Percentiles rank a stretch among this genome's conserved stretches.
Conservation (phyloP, 106 monocot genomes). For the Dioscorea dumetorum region DNA sequence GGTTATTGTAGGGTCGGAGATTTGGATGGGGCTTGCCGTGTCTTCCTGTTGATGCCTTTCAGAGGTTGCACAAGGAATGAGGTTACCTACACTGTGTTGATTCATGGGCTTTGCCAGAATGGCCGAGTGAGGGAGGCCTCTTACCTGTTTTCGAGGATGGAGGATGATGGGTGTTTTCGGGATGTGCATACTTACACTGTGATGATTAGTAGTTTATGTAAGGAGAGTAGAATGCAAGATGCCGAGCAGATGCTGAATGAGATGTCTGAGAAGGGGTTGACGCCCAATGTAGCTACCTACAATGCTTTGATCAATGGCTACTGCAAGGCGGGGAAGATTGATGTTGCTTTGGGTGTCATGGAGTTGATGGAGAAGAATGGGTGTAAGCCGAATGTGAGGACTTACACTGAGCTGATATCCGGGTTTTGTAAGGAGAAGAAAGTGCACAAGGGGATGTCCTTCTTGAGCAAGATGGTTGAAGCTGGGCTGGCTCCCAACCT, state of each 20-base stretch:
- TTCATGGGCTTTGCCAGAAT: constrained; percentile 35
- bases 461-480: constrained; percentile 38
- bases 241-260: constrained; percentile 28
- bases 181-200: constrained; percentile 38
- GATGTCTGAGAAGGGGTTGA: constrained; percentile 23
- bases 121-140: constrained; percentile 26
- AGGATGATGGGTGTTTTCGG: constrained; percentile 24
- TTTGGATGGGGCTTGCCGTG: constrained; percentile 34
- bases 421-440: constrained; percentile 33
- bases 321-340: constrained; percentile 30
- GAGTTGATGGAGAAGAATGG: constrained; percentile 37
- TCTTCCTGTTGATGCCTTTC: constrained; percentile 44
- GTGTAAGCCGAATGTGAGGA: constrained; percentile 39
- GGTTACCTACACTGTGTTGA: constrained; percentile 32
- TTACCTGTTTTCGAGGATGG: constrained; percentile 26
- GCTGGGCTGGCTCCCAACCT: constrained; percentile 23
- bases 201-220: constrained; percentile 32
- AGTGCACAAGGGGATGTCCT: constrained; percentile 36
- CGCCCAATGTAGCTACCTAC: constrained; percentile 35
- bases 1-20: constrained; percentile 42
- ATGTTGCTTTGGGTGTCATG: constrained; percentile 24
- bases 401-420: constrained; percentile 42
- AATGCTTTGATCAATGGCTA: constrained; percentile 52
- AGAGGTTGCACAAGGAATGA: constrained; percentile 41
- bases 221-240: constrained; percentile 28